Conservation (phyloP, 164 flowering plant genomes). For the Dillenia suffruticosa region DNA sequence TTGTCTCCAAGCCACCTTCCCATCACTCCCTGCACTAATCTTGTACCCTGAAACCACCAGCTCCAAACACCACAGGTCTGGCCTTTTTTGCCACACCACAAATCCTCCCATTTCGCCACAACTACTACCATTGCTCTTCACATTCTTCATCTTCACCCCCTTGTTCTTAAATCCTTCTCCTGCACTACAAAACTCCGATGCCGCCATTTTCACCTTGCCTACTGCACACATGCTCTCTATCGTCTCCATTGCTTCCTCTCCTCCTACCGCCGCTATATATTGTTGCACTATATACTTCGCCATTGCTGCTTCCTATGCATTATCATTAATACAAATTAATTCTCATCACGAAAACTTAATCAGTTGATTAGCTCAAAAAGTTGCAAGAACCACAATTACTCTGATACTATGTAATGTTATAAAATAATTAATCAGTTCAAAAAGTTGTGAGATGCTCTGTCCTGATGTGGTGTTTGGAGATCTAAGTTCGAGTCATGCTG, state of each 20-base stretch:
- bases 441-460: too few species aligned
- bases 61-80: constrained; percentile 89
- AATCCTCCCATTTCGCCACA: constrained; percentile 82
- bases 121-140: constrained; percentile 32
- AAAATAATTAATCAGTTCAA: too few species aligned
- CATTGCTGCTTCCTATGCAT: constrained; percentile 64
- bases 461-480: too few species aligned
- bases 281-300: constrained; percentile 91
- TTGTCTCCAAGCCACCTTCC: constrained; percentile 91
- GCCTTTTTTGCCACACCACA: constrained; percentile 88
- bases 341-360: too few species aligned
- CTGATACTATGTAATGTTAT: too few species aligned
- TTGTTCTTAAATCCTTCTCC: constrained; percentile 35
- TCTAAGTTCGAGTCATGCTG: neutral
- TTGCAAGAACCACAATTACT: too few species aligned
- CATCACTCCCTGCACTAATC: constrained; percentile 93
- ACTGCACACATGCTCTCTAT: constrained; percentile 83
- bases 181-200: constrained; percentile 41
- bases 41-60: constrained; percentile 76
- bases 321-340: too few species aligned
- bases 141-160: constrained; percentile 34
- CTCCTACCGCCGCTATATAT: constrained; percentile 84
- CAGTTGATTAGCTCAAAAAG: too few species aligned
- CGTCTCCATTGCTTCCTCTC: constrained; percentile 52
- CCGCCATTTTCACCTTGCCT: constrained; percentile 79